Evolutionary conservation across 129 eudicot species (phyloP).

Genomic region (Tanacetum coccineum): DNA sequence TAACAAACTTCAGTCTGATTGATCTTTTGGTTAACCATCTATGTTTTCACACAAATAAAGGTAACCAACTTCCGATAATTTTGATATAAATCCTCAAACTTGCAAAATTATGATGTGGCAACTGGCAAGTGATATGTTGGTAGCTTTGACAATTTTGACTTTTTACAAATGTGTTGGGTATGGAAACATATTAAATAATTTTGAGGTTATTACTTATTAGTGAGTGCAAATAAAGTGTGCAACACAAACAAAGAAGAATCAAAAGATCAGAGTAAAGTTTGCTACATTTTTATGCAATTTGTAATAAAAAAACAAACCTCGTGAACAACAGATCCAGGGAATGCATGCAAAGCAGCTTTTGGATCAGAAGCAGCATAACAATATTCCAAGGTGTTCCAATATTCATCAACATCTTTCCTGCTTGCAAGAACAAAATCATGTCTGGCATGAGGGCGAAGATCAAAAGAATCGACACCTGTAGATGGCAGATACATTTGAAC

Average conservation of each 20-base stretch:
- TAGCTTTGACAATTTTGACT: neutral
- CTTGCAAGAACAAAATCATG: slow-evolving; percentile 85
- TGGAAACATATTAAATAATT: neutral
- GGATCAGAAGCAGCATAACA: slow-evolving; percentile 81
- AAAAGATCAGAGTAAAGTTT: neutral
- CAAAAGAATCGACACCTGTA: slow-evolving; percentile 38
- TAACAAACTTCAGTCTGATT: too few relatives aligned
- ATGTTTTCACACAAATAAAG: neutral
- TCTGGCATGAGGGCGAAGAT: slow-evolving; percentile 87
- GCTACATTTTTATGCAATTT: neutral
- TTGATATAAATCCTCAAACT: neutral
- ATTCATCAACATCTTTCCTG: slow-evolving; percentile 72
- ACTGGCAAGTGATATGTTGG: neutral
- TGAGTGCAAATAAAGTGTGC: neutral
- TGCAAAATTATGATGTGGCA: neutral
- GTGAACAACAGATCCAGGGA: slow-evolving; percentile 85
- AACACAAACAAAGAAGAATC: neutral
- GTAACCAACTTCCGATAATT: neutral
- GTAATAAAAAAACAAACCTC: slow-evolving; percentile 44
- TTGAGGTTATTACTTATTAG: neutral
- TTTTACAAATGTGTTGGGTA: neutral
- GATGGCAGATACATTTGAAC: slow-evolving; percentile 37
- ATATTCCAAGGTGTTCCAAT: slow-evolving; percentile 91
- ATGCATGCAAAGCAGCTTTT: slow-evolving; percentile 79
- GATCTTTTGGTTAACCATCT: neutral